Base-by-base conservation (phyloP, 164 flowering plant species). In the Liriodendron chinense region DNA sequence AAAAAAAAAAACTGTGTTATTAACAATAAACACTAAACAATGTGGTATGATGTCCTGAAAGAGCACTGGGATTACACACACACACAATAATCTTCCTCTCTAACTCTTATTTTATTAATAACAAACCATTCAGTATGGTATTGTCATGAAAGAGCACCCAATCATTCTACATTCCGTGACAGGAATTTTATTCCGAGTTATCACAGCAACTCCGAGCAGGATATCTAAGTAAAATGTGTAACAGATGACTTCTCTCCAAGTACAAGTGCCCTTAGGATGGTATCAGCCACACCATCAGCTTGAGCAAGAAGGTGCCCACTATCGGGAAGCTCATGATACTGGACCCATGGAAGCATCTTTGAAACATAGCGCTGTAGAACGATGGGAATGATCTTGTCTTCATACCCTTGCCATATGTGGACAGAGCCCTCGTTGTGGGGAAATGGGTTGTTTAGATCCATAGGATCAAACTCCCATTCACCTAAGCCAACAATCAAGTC, bases 391-490 rank as follows among this genome's bases (percentile, higher is more conserved):
- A 91, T 48, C 28, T 50, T 1, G 67, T 92, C 97, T 28, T 89
- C 93, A 71, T 83, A 86, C 7, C 97, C 94, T 2, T 92, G 97
- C 97, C 97, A 92, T 14, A 92, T 25, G 74, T 92, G 93, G 65
- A 92, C 92, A 2, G 90, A 84, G 21, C 91, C 90, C 75, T 87
- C 88, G 72, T 81, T 85, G 72, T 82, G 73, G 0, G 90, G 88
- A 74, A 89, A 88, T n/a, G 90, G 90, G 75, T 89, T 87, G 70
- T 86, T 83, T 22, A 92, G 80, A 68, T 89, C 87, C 82, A 84
- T 65, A 1, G 95, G 97, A 62, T 81, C 83, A 49, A 89, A 92
- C 47, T 88, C 93, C 94, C 94, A 92, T 1, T 5, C 84, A 48
- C 95, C 92, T 73, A 92, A 89, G 66, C 89, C 95, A 68, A 87